phyloP scores from a whole-genome alignment of 108 stramenopile species.

The Cyclotella atomus region DNA sequence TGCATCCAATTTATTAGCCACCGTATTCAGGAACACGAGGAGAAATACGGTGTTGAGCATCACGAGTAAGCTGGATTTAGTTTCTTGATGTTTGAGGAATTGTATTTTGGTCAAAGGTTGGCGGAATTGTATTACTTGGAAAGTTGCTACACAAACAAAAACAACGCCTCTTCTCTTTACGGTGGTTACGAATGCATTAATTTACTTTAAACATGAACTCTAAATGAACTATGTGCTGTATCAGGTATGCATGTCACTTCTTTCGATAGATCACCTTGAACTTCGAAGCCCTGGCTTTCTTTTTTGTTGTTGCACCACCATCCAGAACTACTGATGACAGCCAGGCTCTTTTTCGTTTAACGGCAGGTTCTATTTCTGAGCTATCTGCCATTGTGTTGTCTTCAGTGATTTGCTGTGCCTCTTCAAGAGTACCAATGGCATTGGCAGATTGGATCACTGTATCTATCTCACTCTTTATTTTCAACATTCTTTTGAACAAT shows the following conservation, averaged over 20 bases:
- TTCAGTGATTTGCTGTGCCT: neutral
- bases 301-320: neutral
- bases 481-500: constrained; percentile 46
- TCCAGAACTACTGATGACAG: neutral
- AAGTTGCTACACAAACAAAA: too few species aligned
- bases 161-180: too few species aligned
- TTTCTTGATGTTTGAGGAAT: too few species aligned
- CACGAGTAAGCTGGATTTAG: too few species aligned
- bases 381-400: neutral
- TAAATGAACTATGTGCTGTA: neutral
- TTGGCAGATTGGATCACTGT: constrained; percentile 22
- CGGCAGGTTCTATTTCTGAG: neutral
- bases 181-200: neutral
- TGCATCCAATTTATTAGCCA: constrained; percentile 17
- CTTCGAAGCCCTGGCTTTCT: constrained; percentile 12
- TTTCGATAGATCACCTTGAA: constrained; percentile 30
- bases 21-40: constrained; percentile 19
- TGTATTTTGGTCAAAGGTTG: too few species aligned
- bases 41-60: neutral
- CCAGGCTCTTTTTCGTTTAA: neutral
- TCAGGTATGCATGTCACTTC: neutral
- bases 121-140: too few species aligned
- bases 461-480: constrained; percentile 30
- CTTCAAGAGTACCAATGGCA: neutral
- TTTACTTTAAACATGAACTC: neutral